Evolutionary conservation across 768 basidiomycete species (phyloP).

Genomic region (Boletus subparvulus): DNA sequence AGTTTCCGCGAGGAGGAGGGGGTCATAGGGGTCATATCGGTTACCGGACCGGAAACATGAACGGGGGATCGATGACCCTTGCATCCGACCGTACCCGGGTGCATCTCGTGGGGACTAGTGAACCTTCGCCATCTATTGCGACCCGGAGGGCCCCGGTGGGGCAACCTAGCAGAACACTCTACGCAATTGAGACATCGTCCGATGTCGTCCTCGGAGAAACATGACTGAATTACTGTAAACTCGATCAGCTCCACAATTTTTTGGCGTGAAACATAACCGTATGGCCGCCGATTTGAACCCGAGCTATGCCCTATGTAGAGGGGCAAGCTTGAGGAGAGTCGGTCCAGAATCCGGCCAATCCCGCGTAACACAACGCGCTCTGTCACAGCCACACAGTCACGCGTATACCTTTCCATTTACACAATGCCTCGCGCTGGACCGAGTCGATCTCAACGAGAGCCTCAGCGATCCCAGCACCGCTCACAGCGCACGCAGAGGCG

Average conservation of each 20-base stretch:
- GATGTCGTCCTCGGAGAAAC: neutral
- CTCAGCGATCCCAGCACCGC: constrained; percentile 40
- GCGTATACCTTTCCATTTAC: neutral
- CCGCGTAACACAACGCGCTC: constrained; percentile 6
- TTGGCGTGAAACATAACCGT: too few relatives aligned
- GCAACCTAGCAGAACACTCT: too few relatives aligned
- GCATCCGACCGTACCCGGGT: too few relatives aligned
- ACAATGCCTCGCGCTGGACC: constrained; percentile 36
- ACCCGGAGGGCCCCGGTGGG: too few relatives aligned
- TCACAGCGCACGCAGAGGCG: constrained; percentile 34
- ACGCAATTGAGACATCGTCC: too few relatives aligned
- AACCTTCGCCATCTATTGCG: too few relatives aligned
- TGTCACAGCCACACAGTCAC: neutral
- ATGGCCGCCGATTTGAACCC: too few relatives aligned
- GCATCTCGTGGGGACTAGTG: too few relatives aligned
- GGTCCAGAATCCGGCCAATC: neutral
- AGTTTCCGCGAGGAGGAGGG: neutral
- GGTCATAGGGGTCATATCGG: neutral
- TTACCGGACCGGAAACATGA: too few relatives aligned
- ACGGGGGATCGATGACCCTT: too few relatives aligned
- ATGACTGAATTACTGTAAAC: neutral
- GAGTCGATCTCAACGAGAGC: constrained; percentile 39
- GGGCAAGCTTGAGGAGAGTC: too few relatives aligned
- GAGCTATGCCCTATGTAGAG: too few relatives aligned
- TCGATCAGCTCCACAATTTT: neutral